Evolutionary conservation across 2,329 filamentous ascomycete species (phyloP).

Genomic region (Endoconidiophora laricicola): DNA sequence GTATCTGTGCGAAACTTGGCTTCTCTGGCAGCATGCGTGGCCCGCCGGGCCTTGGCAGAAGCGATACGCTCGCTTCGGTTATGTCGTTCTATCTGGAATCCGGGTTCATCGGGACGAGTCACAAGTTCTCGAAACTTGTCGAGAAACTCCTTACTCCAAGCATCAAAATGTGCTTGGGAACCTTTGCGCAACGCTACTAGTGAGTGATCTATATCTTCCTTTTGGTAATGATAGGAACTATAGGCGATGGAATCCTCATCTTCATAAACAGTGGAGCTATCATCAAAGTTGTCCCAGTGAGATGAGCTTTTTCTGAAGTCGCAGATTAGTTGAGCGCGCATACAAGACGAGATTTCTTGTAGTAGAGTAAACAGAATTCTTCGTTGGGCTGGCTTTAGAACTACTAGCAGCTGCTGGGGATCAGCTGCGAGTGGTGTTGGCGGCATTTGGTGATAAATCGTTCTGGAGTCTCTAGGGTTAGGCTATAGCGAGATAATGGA

Average conservation of each 20-base stretch:
- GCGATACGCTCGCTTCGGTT: slow-evolving; percentile 26
- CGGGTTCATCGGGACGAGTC: slow-evolving; percentile 19
- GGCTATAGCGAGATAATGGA: not conserved
- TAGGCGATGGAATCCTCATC: too few relatives aligned
- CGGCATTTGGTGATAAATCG: not conserved
- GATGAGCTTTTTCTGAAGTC: slow-evolving; percentile 17
- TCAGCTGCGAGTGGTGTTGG: slow-evolving; percentile 33
- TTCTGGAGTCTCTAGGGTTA: not conserved
- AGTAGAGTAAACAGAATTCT: slow-evolving; percentile 34
- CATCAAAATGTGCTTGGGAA: slow-evolving; percentile 9
- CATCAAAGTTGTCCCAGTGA: slow-evolving; percentile 12
- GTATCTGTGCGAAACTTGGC: slow-evolving; percentile 22
- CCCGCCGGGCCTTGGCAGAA: slow-evolving; percentile 1
- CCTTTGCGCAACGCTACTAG: slow-evolving; percentile 13
- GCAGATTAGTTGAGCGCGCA: slow-evolving; percentile 34
- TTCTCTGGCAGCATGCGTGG: slow-evolving; percentile 21
- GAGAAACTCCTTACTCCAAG: slow-evolving; percentile 10
- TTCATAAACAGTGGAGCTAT: slow-evolving; percentile 10
- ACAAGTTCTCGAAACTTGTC: slow-evolving; percentile 9
- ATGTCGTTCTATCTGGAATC: slow-evolving; percentile 30
- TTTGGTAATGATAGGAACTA: too few relatives aligned
- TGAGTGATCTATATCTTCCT: slow-evolving; percentile 1
- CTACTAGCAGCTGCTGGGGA: slow-evolving; percentile 37
- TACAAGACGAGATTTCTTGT: slow-evolving; percentile 34
- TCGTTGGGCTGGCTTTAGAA: slow-evolving; percentile 35